Conservation (phyloP, 1,284 basidiomycete species). For the Cryptococcus sp. region DNA sequence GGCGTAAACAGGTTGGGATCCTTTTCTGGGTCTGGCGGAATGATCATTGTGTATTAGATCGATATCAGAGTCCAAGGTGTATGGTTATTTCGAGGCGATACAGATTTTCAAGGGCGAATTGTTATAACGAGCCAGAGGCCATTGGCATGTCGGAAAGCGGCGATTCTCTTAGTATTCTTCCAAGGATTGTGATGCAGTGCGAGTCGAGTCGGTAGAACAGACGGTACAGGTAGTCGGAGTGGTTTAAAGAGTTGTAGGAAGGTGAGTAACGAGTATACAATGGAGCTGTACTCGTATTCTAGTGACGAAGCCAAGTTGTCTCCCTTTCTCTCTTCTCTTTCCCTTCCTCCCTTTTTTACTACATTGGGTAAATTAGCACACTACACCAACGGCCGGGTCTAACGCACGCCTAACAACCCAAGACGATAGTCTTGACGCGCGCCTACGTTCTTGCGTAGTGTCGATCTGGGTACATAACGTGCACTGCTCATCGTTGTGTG, state of each 20-base stretch:
- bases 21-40: constrained; percentile 48
- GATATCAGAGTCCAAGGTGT: background rate
- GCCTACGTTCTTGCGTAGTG: no score
- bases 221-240: background rate
- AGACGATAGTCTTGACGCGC: no score
- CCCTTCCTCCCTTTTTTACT: no score
- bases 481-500: no score
- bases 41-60: constrained; percentile 36
- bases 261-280: background rate
- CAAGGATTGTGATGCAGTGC: no score
- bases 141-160: background rate
- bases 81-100: background rate
- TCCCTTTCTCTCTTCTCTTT: no score
- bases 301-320: background rate
- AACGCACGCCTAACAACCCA: no score
- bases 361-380: no score
- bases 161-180: background rate
- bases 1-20: constrained; percentile 38
- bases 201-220: background rate
- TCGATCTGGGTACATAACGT: no score
- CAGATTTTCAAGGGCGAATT: background rate
- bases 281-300: background rate
- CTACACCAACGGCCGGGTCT: no score
- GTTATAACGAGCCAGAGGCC: background rate
- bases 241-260: background rate